These are phyloP conservation scores for Xylaria sp. DNA, from an alignment of 2,329 filamentous ascomycete species.

Conservation along the genomic window DNA sequence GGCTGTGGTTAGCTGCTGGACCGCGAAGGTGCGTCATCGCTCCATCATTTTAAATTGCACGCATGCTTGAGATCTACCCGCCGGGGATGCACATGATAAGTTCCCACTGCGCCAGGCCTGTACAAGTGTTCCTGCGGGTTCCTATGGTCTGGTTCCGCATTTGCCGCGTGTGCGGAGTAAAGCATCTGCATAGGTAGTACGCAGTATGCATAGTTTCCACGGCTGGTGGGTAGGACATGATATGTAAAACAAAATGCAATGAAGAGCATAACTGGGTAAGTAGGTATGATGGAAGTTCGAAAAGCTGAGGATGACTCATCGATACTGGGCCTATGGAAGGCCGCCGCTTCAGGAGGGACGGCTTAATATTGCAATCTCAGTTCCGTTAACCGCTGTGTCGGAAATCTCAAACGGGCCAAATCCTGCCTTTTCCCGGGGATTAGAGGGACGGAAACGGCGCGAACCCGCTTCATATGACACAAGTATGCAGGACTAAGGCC, in stretches of 20 bases:
- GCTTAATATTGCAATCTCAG: not conserved
- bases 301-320: not conserved
- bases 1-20: not conserved
- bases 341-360: not conserved
- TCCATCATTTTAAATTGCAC: slow-evolving; percentile 4
- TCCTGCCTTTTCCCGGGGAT: slow-evolving; percentile 28
- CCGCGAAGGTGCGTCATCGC: not conserved
- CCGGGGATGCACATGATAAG: slow-evolving; percentile 4
- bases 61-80: slow-evolving; percentile 7
- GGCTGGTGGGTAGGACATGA: not conserved
- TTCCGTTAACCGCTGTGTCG: slow-evolving; percentile 19
- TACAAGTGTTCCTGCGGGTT: slow-evolving; percentile 3
- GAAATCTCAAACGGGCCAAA: slow-evolving; percentile 25
- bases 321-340: slow-evolving; percentile 2
- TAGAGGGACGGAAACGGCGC: slow-evolving; percentile 29
- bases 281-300: not conserved
- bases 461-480: slow-evolving; percentile 8
- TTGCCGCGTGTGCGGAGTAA: not conserved
- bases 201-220: too few relatives aligned
- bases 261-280: not conserved
- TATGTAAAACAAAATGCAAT: not conserved
- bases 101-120: slow-evolving; percentile 1
- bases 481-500: slow-evolving; percentile 1
- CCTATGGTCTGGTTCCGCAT: slow-evolving; percentile 1
- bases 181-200: not conserved